A percentile compares a stretch with the other conserved stretches of the same genome.
phyloP scores from a whole-genome alignment of 768 basidiomycete species.

The Suillus decipiens region DNA sequence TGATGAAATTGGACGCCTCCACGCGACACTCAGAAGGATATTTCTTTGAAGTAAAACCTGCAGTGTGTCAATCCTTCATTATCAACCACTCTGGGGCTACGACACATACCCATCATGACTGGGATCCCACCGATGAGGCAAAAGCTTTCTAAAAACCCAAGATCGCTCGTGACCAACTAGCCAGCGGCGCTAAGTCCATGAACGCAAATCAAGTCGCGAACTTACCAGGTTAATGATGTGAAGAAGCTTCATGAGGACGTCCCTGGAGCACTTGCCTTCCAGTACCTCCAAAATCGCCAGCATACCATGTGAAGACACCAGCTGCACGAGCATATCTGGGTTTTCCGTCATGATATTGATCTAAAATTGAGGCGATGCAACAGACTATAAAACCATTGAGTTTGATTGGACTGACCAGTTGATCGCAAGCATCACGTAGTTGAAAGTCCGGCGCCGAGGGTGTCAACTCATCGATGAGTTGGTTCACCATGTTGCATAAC shows the following conservation, averaged over 20 bases:
- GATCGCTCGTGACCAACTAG: constrained; percentile 69
- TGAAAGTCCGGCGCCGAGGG: constrained; percentile 82
- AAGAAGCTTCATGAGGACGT: constrained; percentile 82
- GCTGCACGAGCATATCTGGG: constrained; percentile 84
- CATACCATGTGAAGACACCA: constrained; percentile 94
- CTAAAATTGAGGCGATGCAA: constrained; percentile 40
- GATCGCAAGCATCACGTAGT: constrained; percentile 82
- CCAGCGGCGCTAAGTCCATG: constrained; percentile 1
- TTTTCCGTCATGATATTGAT: constrained; percentile 72
- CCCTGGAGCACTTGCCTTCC: constrained; percentile 82
- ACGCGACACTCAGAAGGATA: constrained; percentile 90
- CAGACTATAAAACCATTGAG: not conserved
- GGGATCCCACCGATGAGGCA: constrained; percentile 96
- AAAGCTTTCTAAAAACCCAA: constrained; percentile 90
- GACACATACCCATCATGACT: constrained; percentile 79
- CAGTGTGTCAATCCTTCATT: constrained; percentile 8
- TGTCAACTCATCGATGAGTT: constrained; percentile 84
- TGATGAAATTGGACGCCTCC: constrained; percentile 96
- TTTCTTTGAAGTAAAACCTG: constrained; percentile 93
- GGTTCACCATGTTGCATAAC: constrained; percentile 76
- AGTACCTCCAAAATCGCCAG: constrained; percentile 92
- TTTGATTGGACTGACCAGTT: constrained; percentile 58
- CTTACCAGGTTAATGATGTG: constrained; percentile 87
- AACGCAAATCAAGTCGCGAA: constrained; percentile 7
- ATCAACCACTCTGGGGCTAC: not conserved